phyloP scores from a whole-genome alignment of 495 filamentous ascomycete species.

The Trichoderma gamsii region DNA sequence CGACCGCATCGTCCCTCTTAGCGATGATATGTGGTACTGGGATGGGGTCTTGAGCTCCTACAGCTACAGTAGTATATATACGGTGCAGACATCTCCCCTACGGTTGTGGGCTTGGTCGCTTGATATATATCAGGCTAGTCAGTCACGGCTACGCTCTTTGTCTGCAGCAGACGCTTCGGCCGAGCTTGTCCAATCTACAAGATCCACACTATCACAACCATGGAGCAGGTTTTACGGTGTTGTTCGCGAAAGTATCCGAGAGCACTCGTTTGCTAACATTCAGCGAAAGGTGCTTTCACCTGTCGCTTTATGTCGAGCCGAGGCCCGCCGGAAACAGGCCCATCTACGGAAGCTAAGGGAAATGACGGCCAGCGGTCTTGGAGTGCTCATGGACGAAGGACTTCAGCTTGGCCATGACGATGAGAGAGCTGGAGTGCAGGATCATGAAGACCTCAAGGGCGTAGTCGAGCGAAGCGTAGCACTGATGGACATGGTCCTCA shows the following conservation, averaged over 20 bases:
- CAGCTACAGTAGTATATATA: conserved; percentile 65
- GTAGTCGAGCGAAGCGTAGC: conserved; percentile 64
- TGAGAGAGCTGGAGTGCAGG: conserved; percentile 31
- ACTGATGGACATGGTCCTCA: conserved; percentile 75
- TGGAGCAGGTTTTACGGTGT: conserved; percentile 77
- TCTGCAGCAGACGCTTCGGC: conserved; percentile 7
- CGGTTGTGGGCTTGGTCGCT: conserved; percentile 60
- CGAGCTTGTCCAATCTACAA: conserved; percentile 15
- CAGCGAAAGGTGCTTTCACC: conserved; percentile 60
- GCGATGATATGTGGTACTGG: conserved; percentile 89
- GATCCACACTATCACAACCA: conserved; percentile 38
- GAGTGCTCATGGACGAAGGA: conserved; percentile 77
- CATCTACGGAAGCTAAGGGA: conserved; percentile 60
- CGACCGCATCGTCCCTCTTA: conserved; percentile 71
- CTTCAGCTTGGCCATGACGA: conserved; percentile 52
- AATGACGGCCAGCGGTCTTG: conserved; percentile 78
- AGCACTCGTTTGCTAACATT: conserved; percentile 55
- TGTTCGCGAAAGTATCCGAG: conserved; percentile 62
- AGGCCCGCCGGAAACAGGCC: conserved; percentile 64
- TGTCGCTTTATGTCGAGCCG: conserved; percentile 59
- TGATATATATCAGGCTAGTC: conserved; percentile 56
- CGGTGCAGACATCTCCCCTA: conserved; percentile 72
- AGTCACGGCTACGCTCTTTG: conserved; percentile 31
- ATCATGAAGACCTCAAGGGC: conserved; percentile 61
- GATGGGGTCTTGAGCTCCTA: conserved; percentile 71